These are phyloP conservation scores for Fusarium pseudonygamai DNA, from an alignment of 2,329 filamentous ascomycete species.

Conservation along the genomic window DNA sequence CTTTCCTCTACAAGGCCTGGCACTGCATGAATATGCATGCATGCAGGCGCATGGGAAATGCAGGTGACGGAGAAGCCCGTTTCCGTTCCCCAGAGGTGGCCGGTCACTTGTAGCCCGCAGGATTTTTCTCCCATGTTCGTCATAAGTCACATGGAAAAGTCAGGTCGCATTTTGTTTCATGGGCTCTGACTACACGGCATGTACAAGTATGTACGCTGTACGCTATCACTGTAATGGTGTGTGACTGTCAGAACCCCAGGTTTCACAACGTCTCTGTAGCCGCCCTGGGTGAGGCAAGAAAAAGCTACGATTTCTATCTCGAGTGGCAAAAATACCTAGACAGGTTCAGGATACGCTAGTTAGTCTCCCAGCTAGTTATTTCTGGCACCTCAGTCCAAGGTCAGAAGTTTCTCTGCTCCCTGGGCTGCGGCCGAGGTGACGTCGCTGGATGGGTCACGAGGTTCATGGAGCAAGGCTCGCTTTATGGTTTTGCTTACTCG, in stretches of 20 bases:
- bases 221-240: conserved; percentile 3
- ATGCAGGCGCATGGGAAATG: conserved; percentile 12
- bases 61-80: conserved; percentile 16
- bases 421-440: conserved; percentile 20
- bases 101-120: conserved; percentile 18
- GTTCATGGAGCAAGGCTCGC: conserved; percentile 16
- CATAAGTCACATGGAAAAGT: conserved; percentile 37
- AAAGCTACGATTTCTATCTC: not conserved
- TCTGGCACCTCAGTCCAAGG: not conserved
- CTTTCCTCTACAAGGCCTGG: conserved; percentile 12
- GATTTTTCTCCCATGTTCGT: not conserved
- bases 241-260: conserved; percentile 36
- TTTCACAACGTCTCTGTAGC: conserved; percentile 37
- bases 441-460: conserved; percentile 36
- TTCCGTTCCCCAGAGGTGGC: conserved; percentile 7
- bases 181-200: not conserved
- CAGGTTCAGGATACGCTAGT: not conserved
- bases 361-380: not conserved
- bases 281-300: conserved; percentile 10
- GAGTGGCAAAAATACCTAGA: not conserved
- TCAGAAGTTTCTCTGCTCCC: not conserved
- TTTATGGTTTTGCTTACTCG: conserved; percentile 11
- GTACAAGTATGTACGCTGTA: not conserved
- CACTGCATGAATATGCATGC: conserved; percentile 29
- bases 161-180: conserved; percentile 17